Base-by-base conservation (phyloP, 768 basidiomycete genomes). In the Panaeolus papilionaceus region DNA sequence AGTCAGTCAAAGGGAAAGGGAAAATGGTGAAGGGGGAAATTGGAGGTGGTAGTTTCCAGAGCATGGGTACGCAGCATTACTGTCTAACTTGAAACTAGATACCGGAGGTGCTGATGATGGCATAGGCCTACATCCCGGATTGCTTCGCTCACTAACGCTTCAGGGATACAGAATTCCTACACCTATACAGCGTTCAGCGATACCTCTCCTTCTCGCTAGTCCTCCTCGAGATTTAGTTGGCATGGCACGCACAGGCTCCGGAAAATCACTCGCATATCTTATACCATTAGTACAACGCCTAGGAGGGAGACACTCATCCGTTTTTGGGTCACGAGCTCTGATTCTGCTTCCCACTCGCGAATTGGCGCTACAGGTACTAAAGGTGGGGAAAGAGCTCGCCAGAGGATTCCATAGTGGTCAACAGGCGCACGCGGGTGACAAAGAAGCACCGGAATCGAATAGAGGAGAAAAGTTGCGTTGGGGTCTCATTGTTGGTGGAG, bases 161-260 rank as follows among this genome's bases (percentile, higher is more conserved):
- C 92, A 97, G 74, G 97, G 97, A 18, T 98, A 94, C 79, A 91
- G 94, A 40, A 92, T 90, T 51, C 98, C 98, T 14, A 99, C 98
- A 0, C 98, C 98, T 0, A 99, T 99, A 62, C 98, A 99, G 78
- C 89, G 97, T 6, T 85, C 92, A 26, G 83, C 95, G 2, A 93
- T 99, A 54, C 98, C 98, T 6, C 83, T 90, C 20, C 86, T 98
- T 47, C 87, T 99, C 44, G 79, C 91, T 12, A 88, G 86, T 47
- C 95, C 96, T 45, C 95, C 96, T 9, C 84, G 93, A 64, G 96
- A 98, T 79, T 88, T 99, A 14, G 95, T 99, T 14, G 97, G 95
- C 47, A 99, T 99, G 98, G 97, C 98, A 42, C 88, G 98, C 42
- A 99, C 98, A 4, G 98, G 98, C 47, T 98, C 96, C 1, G 98